Conservation (phyloP, 2,329 filamentous ascomycete genomes). For the Ascochyta koolunga region DNA sequence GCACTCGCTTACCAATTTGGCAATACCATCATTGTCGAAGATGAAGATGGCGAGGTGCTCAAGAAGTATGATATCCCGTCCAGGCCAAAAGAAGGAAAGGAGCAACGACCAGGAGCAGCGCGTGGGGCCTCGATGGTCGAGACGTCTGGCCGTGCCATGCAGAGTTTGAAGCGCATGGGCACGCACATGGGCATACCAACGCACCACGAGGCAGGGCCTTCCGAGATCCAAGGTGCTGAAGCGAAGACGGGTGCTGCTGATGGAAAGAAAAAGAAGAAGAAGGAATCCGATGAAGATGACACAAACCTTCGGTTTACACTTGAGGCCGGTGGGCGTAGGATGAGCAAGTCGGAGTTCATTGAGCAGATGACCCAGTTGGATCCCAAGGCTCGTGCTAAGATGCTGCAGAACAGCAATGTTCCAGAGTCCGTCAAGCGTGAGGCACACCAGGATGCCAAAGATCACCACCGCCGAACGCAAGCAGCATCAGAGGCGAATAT, state of each 20-base stretch:
- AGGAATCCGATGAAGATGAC: slow-evolving; percentile 67
- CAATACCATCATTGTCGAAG: slow-evolving; percentile 88
- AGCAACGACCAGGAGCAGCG: slow-evolving; percentile 34
- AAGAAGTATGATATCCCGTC: slow-evolving; percentile 79
- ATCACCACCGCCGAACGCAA: slow-evolving; percentile 41
- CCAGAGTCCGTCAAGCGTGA: slow-evolving; percentile 56
- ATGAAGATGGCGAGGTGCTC: slow-evolving; percentile 84
- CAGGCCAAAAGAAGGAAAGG: slow-evolving; percentile 47
- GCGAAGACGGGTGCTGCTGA: slow-evolving; percentile 10
- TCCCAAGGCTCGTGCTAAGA: slow-evolving; percentile 63
- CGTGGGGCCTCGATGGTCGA: slow-evolving; percentile 41
- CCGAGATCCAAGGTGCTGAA: slow-evolving; percentile 20
- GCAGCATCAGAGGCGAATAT: slow-evolving; percentile 38
- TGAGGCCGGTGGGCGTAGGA: slow-evolving; percentile 71
- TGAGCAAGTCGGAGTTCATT: slow-evolving; percentile 83
- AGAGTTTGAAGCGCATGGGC: slow-evolving; percentile 60
- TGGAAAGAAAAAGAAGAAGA: slow-evolving; percentile 32
- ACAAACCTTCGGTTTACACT: slow-evolving; percentile 78
- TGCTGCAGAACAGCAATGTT: slow-evolving; percentile 55
- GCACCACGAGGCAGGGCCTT: slow-evolving; percentile 31
- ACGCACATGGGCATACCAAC: slow-evolving; percentile 56
- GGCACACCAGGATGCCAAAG: slow-evolving; percentile 51
- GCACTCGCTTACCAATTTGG: slow-evolving; percentile 87
- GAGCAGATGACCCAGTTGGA: slow-evolving; percentile 75
- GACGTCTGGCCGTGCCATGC: slow-evolving; percentile 47